Percentiles rank a stretch among this genome's conserved stretches.
These are phyloP conservation scores for Lactarius sanguifluus DNA, from an alignment of 768 basidiomycete species.

Conservation along the genomic window DNA sequence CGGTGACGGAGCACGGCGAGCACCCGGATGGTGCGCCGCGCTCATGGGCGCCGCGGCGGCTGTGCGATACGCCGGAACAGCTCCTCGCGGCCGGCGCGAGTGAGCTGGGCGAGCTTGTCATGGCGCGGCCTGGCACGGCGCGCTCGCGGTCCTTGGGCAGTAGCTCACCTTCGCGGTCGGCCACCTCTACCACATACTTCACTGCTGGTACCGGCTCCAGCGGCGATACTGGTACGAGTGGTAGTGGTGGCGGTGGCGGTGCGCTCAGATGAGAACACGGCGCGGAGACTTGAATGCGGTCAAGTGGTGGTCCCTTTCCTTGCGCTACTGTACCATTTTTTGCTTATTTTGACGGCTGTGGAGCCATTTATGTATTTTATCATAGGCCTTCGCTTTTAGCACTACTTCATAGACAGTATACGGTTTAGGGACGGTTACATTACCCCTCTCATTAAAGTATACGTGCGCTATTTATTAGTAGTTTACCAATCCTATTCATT, in stretches of 20 bases:
- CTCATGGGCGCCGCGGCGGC: background rate
- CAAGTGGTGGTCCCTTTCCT: background rate
- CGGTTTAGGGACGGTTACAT: background rate
- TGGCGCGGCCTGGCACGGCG: background rate
- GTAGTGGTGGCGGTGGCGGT: background rate
- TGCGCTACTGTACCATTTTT: background rate
- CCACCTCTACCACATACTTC: conserved; percentile 8
- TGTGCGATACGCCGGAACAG: conserved; percentile 8
- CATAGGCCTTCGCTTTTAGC: background rate
- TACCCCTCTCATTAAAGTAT: background rate
- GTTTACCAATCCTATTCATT: background rate
- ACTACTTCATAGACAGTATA: background rate
- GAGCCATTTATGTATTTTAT: background rate
- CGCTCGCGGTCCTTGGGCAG: conserved; percentile 17
- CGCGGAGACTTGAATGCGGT: background rate
- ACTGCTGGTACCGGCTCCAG: conserved; percentile 13
- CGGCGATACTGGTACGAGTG: background rate
- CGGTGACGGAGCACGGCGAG: conserved; percentile 28
- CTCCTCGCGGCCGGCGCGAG: background rate
- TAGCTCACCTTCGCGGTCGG: conserved; percentile 9
- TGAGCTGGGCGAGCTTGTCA: conserved; percentile 19
- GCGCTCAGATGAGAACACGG: background rate
- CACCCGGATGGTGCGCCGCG: background rate
- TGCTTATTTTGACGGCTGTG: background rate
- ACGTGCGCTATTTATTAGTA: background rate